These are phyloP conservation scores for Cordyceps militaris DNA, from an alignment of 2,329 filamentous ascomycete genomes.

Conservation along the genomic window DNA sequence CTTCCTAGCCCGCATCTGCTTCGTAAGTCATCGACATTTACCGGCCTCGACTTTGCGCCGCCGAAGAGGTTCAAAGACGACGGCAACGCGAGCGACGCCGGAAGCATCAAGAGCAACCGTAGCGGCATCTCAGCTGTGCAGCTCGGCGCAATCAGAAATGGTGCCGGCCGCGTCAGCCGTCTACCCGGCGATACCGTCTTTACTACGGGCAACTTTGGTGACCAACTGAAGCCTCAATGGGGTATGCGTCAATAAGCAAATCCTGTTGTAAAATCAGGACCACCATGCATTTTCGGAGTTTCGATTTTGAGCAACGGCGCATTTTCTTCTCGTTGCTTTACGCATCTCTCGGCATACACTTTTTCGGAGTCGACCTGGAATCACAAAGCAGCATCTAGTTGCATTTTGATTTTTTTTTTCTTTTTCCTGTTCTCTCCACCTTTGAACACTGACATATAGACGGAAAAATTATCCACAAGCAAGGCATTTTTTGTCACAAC, in stretches of 20 bases:
- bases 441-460: slow-evolving; percentile 13
- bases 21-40: slow-evolving; percentile 73
- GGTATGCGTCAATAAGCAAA: slow-evolving; percentile 38
- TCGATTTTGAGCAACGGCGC: slow-evolving; percentile 4
- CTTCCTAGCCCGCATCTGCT: slow-evolving; percentile 81
- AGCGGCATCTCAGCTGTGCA: slow-evolving; percentile 68
- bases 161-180: slow-evolving; percentile 80
- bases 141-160: slow-evolving; percentile 65
- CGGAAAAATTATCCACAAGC: slow-evolving; percentile 5
- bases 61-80: slow-evolving; percentile 64
- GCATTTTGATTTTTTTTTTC: neutral
- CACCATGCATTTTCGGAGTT: slow-evolving; percentile 9
- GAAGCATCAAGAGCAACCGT: slow-evolving; percentile 58
- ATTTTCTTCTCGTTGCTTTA: slow-evolving; percentile 8
- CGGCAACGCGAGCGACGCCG: slow-evolving; percentile 56
- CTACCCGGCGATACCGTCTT: slow-evolving; percentile 78
- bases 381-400: neutral
- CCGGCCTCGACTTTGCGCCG: slow-evolving; percentile 72
- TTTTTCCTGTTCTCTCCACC: neutral
- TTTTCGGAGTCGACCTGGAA: slow-evolving; percentile 10
- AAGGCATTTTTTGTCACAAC: slow-evolving; percentile 9
- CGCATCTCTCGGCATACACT: slow-evolving; percentile 8
- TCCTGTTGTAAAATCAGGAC: neutral
- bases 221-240: slow-evolving; percentile 55
- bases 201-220: slow-evolving; percentile 59